Conservation (phyloP, 75 land plant species). For the Larix kaempferi region DNA sequence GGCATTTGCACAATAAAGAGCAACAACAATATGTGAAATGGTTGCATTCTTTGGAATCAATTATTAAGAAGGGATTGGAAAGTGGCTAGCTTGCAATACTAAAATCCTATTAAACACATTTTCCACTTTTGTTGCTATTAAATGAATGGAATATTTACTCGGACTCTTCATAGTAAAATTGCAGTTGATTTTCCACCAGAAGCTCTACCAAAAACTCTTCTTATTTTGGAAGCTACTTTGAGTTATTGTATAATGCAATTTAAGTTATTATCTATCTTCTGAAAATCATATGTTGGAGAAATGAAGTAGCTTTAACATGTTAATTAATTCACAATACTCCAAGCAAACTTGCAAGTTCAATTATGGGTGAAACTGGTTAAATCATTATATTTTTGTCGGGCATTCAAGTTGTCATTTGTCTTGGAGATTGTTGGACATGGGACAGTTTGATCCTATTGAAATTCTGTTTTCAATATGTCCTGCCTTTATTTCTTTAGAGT, state of each 20-base stretch:
- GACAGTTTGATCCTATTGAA: not conserved
- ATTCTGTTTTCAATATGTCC: not conserved
- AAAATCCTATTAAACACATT: not conserved
- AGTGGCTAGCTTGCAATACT: not conserved
- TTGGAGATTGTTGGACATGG: not conserved
- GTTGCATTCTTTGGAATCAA: slow-evolving; percentile 22
- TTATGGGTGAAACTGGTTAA: not conserved
- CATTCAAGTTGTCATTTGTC: not conserved
- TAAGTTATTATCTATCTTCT: not conserved
- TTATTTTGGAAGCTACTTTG: not conserved
- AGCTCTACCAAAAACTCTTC: not conserved
- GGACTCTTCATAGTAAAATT: not conserved
- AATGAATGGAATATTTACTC: not conserved
- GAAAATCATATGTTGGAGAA: not conserved
- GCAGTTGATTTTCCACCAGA: not conserved
- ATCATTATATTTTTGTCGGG: not conserved
- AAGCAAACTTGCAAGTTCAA: not conserved
- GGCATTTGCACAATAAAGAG: slow-evolving; percentile 44
- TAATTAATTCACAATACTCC: not conserved
- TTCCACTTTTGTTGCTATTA: not conserved
- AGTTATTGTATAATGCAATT: not conserved
- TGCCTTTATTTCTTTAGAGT: not conserved
- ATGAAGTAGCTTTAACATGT: not conserved
- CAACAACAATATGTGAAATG: slow-evolving; percentile 46
- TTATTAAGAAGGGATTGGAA: not conserved